Conservation (phyloP, 805 yeast species). For the Lachancea meyersii region DNA sequence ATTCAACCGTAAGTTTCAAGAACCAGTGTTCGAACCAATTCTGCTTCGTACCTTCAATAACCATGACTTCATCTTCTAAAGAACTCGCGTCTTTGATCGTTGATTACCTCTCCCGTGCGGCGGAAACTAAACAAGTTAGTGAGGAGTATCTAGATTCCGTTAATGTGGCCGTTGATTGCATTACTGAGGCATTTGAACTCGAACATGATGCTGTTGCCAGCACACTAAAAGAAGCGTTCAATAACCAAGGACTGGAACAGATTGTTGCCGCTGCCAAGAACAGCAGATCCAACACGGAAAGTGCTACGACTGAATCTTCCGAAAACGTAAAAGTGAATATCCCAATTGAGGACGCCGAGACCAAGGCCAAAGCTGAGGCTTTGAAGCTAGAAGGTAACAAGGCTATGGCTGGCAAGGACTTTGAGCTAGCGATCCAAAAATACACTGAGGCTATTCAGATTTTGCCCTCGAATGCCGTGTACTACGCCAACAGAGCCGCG, state of each 20-base stretch:
- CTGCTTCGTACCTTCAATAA: too few relatives aligned
- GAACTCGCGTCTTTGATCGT: slow-evolving; percentile 70
- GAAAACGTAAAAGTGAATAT: slow-evolving; percentile 38
- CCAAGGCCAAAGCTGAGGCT: slow-evolving; percentile 69
- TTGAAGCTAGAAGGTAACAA: slow-evolving; percentile 84
- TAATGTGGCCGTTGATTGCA: slow-evolving; percentile 90
- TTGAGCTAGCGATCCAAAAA: slow-evolving; percentile 60
- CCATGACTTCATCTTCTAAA: slow-evolving; percentile 47
- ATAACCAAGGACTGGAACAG: slow-evolving; percentile 43
- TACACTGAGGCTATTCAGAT: slow-evolving; percentile 76
- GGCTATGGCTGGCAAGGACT: slow-evolving; percentile 75
- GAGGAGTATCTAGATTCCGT: slow-evolving; percentile 82
- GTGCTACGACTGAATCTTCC: slow-evolving; percentile 4
- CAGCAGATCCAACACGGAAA: slow-evolving; percentile 13
- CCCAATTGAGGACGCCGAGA: slow-evolving; percentile 41
- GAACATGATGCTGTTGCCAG: slow-evolving; percentile 42
- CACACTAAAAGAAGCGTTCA: slow-evolving; percentile 35
- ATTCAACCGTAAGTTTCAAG: background rate
- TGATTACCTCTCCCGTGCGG: slow-evolving; percentile 56
- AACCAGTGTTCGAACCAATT: too few relatives aligned
- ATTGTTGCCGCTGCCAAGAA: slow-evolving; percentile 34
- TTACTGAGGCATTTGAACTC: slow-evolving; percentile 78
- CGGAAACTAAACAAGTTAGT: slow-evolving; percentile 55
- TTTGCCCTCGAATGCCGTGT: slow-evolving; percentile 71
- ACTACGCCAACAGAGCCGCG: slow-evolving; percentile 92